phyloP scores from a whole-genome alignment of 345 rosid species.

The Trapa incisa region DNA sequence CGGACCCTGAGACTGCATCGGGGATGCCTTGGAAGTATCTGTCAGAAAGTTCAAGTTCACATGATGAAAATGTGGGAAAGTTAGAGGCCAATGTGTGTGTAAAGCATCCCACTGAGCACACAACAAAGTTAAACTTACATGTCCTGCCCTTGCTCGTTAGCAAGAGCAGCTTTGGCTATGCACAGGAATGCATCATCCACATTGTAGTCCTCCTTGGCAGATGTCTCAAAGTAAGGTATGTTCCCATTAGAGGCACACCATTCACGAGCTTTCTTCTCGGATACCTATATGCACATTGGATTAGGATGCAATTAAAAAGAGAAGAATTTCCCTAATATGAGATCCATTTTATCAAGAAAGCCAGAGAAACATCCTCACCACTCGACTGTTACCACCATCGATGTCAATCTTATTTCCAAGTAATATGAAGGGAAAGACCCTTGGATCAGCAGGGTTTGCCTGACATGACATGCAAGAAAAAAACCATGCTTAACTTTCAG shows the following conservation, averaged over 20 bases:
- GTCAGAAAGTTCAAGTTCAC: conserved; percentile 11
- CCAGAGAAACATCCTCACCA: conserved; percentile 37
- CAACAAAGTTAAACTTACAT: conserved; percentile 39
- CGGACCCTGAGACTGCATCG: conserved; percentile 56
- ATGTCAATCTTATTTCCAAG: conserved; percentile 97
- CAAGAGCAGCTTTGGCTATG: conserved; percentile 76
- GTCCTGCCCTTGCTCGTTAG: conserved; percentile 75
- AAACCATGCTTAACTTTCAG: conserved; percentile 7
- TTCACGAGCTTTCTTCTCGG: conserved; percentile 94
- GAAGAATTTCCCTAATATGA: not conserved
- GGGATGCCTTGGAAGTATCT: conserved; percentile 91
- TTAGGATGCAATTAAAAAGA: conserved; percentile 3
- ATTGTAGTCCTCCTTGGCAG: conserved; percentile 90
- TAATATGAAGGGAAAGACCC: conserved; percentile 65
- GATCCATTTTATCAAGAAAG: not conserved
- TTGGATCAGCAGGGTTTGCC: conserved; percentile 81
- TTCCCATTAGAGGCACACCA: conserved; percentile 90
- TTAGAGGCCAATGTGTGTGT: not conserved
- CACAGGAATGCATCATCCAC: conserved; percentile 71
- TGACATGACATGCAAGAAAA: conserved; percentile 16
- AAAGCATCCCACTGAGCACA: not conserved
- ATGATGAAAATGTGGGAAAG: not conserved
- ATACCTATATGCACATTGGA: conserved; percentile 37
- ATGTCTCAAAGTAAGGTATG: conserved; percentile 86
- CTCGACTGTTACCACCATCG: conserved; percentile 98